Base-by-base conservation (phyloP, 371 early-diverging fungal genomes). In the Vairimorpha apis region DNA sequence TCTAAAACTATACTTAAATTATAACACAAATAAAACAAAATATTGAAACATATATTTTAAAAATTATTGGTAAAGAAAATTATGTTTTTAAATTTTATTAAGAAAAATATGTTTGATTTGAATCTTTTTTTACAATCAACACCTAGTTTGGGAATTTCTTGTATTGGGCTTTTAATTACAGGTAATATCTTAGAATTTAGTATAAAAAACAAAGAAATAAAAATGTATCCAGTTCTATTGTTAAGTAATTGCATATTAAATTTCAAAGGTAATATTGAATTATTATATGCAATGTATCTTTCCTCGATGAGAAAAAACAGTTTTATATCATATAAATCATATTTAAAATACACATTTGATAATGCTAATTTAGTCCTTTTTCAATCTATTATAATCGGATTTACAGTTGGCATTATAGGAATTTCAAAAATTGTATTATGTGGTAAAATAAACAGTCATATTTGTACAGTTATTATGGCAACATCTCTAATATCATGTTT, bases 251-350 rank as follows among this genome's bases (percentile, higher is more conserved):
- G 82, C 65, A 79, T 84, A 32, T 58, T 82, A 53, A 72, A 69
- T 65, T 84, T 84, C 66, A 84, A 82, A 66, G 82, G 82, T 33
- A 84, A 82, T 67, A 74, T 78, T 27, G 84, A 84, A 64, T 55
- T 82, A 7, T 73, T 76, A 23, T 81, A 77, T 72, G 79, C 82
- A 3, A 62, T 81, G 68, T 65, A 81, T 53, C 32, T 81, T 21
- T 72, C 79, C 0, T 65, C 75, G 7, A 14, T 74, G 38, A 67
- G 67, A 27, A 59, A 74, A 10, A 56, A 49, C 8, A 16, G 25
- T 4, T n/a, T 16, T 8, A 25, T 49, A 2, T 45, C 16, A 13
- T 65, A 45, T 16, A 58, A 12, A 25, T 51, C 70, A 27, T 79
- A 76, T 72, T 14, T 70, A 16, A 70, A 65, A 62, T 79, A 76